Evolutionary conservation across 1,284 basidiomycete species (phyloP).

Genomic region (Bjerkandera adusta): DNA sequence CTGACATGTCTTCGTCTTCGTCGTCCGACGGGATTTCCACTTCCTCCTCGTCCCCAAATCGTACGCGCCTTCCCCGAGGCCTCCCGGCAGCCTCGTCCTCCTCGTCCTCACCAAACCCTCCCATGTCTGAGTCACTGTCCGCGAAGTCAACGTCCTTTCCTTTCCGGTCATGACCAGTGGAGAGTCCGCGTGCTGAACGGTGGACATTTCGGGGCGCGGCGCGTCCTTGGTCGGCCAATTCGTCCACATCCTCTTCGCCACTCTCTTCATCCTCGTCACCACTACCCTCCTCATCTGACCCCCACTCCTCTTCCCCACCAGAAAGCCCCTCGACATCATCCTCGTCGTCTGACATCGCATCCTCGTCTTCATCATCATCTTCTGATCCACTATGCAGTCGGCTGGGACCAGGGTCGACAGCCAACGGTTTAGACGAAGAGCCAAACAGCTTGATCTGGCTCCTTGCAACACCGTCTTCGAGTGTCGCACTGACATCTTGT

Average conservation of each 20-base stretch:
- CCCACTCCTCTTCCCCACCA: slow-evolving; percentile 22
- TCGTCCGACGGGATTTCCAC: slow-evolving; percentile 49
- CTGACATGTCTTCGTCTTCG: slow-evolving; percentile 40
- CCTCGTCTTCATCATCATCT: slow-evolving; percentile 16
- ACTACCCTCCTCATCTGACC: slow-evolving; percentile 24
- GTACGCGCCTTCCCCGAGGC: slow-evolving; percentile 21
- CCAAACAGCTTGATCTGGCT: slow-evolving; percentile 88
- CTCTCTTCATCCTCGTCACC: slow-evolving; percentile 29
- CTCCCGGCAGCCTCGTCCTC: slow-evolving; percentile 27
- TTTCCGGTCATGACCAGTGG: slow-evolving; percentile 33
- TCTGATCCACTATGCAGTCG: slow-evolving; percentile 15
- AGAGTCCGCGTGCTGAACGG: slow-evolving; percentile 37
- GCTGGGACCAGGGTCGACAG: slow-evolving; percentile 35
- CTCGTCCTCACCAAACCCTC: slow-evolving; percentile 44
- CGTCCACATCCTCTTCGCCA: slow-evolving; percentile 26
- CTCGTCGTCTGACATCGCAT: slow-evolving; percentile 12
- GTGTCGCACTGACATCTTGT: slow-evolving; percentile 82
- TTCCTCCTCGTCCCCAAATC: slow-evolving; percentile 47
- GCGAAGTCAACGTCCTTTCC: slow-evolving; percentile 63
- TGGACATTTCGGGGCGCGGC: slow-evolving; percentile 43
- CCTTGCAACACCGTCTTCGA: slow-evolving; percentile 81
- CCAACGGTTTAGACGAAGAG: slow-evolving; percentile 54
- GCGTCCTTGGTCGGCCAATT: slow-evolving; percentile 42
- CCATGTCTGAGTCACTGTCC: slow-evolving; percentile 79
- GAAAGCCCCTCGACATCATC: slow-evolving; percentile 27